These are phyloP conservation scores for Leishmania tropica DNA, from an alignment of 208 protist genomes.

Conservation along the genomic window DNA sequence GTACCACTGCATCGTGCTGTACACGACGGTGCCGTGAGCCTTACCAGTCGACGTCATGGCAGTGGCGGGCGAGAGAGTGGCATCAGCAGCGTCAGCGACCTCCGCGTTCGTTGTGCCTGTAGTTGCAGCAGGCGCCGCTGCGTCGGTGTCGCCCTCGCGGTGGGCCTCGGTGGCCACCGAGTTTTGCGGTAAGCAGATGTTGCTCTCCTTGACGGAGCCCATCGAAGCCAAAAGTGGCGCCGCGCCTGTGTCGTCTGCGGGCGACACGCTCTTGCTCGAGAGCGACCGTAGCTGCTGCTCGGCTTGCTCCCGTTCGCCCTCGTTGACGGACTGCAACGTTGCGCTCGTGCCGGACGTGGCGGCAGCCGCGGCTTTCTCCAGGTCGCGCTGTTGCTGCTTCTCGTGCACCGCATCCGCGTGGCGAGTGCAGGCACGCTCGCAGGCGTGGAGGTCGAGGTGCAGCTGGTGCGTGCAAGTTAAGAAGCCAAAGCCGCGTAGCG, in stretches of 20 bases:
- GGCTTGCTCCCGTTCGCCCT: neutral
- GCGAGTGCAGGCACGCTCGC: conserved; percentile 26
- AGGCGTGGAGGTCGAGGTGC: conserved; percentile 17
- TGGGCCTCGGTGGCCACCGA: neutral
- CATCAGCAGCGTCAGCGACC: neutral
- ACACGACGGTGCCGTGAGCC: conserved; percentile 29
- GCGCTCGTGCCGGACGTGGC: neutral
- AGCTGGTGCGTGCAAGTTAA: conserved; percentile 58
- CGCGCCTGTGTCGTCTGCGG: neutral
- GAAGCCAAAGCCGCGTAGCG: conserved; percentile 73
- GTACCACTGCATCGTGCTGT: conserved; percentile 56
- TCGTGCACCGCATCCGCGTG: conserved; percentile 20
- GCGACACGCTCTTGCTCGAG: neutral
- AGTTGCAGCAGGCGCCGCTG: neutral
- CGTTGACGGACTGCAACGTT: neutral
- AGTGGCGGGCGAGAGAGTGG: neutral
- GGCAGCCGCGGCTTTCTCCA: conserved; percentile 10
- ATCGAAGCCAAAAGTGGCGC: neutral
- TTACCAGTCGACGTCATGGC: conserved; percentile 8
- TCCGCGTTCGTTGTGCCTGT: neutral
- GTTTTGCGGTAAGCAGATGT: conserved; percentile 1
- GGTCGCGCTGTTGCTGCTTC: conserved; percentile 15
- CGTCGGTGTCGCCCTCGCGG: neutral
- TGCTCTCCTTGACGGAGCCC: neutral
- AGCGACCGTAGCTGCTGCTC: neutral